Base-by-base conservation (phyloP, 2,329 filamentous ascomycete species). In the Zymoseptoria crescenta region DNA sequence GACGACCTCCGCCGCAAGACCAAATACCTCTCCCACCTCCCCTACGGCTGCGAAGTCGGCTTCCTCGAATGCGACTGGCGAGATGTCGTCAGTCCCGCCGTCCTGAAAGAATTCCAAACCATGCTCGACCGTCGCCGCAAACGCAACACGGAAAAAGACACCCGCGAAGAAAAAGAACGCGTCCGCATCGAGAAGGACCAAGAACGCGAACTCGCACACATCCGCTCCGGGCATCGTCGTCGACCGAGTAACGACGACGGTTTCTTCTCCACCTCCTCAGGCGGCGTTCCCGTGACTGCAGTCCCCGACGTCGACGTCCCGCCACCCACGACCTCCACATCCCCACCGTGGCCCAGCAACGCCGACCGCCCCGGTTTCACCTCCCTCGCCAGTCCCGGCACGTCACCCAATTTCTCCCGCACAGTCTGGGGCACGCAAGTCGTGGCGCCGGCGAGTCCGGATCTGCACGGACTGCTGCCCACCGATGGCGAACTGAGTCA, bases 61-160 rank as follows among this genome's bases (percentile, higher is more conserved):
- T 96, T 96, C 68, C 74, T 96, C 1, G 92, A 96, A 74, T 96
- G 92, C 70, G 91, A 96, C 72, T 96, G 92, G 92, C 91, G 89
- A 2, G 91, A 96, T 65, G 89, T 94, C 45, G 89, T 96, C 4
- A 81, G 85, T 2, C 80, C 85, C 0, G 87, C 89, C 55, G 82
- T 89, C 3, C 78, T 96, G n/a, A 85, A 85, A 48, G 81, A 81
- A 1, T 96, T 96, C 74, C 79, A 81, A n/a, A 75, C 79, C 0
- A 91, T 96, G 60, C 87, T 94, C 56, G 88, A 89, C 64, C 82
- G 83, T 58, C 82, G 92, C 56, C 81, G 91, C 58, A 91, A 87
- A 73, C 82, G 83, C 56, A 91, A 95, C 67, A 80, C 81, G 5
- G 92, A 96, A 65, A 96, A 96, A 73, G 89, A 90, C 60, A 83